Conservation (phyloP, 2,329 filamentous ascomycete genomes). For the Colletotrichum gloeosporioides region DNA sequence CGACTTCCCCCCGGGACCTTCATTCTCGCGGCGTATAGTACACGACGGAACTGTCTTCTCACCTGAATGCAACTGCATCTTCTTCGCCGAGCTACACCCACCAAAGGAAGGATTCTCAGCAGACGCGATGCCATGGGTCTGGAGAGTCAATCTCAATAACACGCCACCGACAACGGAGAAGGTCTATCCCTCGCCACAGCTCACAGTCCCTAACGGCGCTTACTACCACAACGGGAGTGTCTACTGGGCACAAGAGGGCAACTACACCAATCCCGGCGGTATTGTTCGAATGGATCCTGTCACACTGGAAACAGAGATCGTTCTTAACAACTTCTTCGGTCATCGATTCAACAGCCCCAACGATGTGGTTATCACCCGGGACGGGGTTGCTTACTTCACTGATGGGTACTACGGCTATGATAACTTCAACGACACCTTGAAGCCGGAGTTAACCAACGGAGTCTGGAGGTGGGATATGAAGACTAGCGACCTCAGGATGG, state of each 20-base stretch:
- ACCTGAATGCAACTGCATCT: constrained; percentile 23
- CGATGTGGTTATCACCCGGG: constrained; percentile 18
- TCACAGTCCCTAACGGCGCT: constrained; percentile 22
- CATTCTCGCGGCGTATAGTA: constrained; percentile 13
- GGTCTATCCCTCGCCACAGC: constrained; percentile 19
- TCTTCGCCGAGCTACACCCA: constrained; percentile 21
- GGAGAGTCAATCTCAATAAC: constrained; percentile 10
- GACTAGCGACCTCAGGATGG: constrained; percentile 13
- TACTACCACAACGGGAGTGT: constrained; percentile 24
- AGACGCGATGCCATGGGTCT: constrained; percentile 21
- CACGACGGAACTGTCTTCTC: constrained; percentile 23
- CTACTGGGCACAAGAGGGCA: constrained; percentile 23
- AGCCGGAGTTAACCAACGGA: constrained; percentile 23
- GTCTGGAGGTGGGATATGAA: constrained; percentile 23
- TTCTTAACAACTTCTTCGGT: constrained; percentile 21
- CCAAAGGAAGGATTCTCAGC: constrained; percentile 18
- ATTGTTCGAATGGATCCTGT: constrained; percentile 21
- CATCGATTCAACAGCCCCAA: constrained; percentile 26
- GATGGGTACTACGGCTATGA: constrained; percentile 24
- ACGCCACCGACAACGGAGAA: constrained; percentile 17
- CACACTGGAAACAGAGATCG: constrained; percentile 10
- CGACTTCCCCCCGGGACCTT: neutral
- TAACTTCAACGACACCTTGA: constrained; percentile 23
- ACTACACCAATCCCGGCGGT: constrained; percentile 14
- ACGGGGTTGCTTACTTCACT: constrained; percentile 22